Evolutionary conservation across 495 filamentous ascomycete species (phyloP), one percentile per base, ranked within the genome.

Genomic region (Cenococcum geophilum): DNA sequence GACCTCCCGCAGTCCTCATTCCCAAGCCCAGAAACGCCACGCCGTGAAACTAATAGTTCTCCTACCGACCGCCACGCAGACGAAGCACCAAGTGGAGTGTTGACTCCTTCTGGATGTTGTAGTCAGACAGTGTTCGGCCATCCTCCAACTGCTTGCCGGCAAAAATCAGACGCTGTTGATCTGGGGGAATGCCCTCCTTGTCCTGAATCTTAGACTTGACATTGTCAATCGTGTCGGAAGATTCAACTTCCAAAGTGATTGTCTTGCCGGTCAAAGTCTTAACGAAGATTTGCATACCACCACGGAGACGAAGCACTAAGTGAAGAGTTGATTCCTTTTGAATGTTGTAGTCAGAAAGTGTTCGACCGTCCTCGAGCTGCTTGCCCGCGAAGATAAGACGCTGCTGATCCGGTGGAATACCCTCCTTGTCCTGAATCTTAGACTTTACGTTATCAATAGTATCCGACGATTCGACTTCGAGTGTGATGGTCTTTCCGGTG

Each of bases 41-140:
- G 27, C 27, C 6, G 6, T 32, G 16, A 54, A 40, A 55, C 60
- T 25, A 57, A 34, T 57, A 18, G n/a, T 10, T 34, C 63, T 16
- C 36, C 42, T 62, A 68, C 62, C 95, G 70, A 91, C 90, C 66
- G 47, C 66, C 66, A 62, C 66, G 66, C 5, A 68, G 66, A 60
- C 66, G 66, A 55, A 68, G 66, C 66, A 68, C 66, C 66, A 68
- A 68, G 62, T 68, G 66, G 54, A 68, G 58, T 16, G 65, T 67
- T 1, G 88, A 92, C 84, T 98, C 93, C 86, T 98, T 98, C 86
- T 98, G 93, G 82, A 98, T 98, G 84, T 97, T 97, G 89, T 98
- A 98, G 78, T 98, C 93, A 71, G 89, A 93, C 68, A 98, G 89
- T 69, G 92, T 97, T 67, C 92, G 92, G 74, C 92, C 92, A 70